These are phyloP conservation scores for Ustulina deusta DNA, from an alignment of 2,329 filamentous ascomycete species.

Conservation along the genomic window DNA sequence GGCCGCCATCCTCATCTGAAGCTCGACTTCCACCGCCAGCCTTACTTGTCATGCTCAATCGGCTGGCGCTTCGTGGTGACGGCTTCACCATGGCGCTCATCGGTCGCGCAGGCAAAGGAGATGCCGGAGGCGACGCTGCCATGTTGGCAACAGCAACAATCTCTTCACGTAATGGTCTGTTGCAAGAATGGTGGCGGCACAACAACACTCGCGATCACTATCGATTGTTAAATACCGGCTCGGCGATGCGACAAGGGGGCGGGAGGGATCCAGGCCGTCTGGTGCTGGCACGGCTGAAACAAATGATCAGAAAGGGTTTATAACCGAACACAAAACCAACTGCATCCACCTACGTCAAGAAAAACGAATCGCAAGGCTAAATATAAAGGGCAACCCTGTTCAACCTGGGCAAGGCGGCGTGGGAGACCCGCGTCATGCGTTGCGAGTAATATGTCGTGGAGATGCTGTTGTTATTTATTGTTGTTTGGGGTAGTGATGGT, in stretches of 20 bases:
- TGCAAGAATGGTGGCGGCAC: background rate
- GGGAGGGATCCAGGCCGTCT: slow-evolving; percentile 24
- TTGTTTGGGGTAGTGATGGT: slow-evolving; percentile 1
- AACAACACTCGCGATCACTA: slow-evolving; percentile 9
- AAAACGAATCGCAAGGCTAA: slow-evolving; percentile 22
- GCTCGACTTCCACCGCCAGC: slow-evolving; percentile 80
- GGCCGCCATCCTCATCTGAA: slow-evolving; percentile 85
- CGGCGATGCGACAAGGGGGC: slow-evolving; percentile 22
- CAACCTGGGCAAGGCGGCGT: slow-evolving; percentile 40
- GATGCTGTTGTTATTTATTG: slow-evolving; percentile 22
- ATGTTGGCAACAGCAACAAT: slow-evolving; percentile 57
- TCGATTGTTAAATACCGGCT: slow-evolving; percentile 11
- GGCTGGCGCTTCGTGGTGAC: slow-evolving; percentile 79
- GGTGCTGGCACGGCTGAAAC: slow-evolving; percentile 32
- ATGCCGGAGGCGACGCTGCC: slow-evolving; percentile 77
- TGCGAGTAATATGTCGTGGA: slow-evolving; percentile 30
- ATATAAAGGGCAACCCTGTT: slow-evolving; percentile 38
- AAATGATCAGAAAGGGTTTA: slow-evolving; percentile 28
- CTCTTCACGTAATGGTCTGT: slow-evolving; percentile 36
- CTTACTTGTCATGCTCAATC: slow-evolving; percentile 86
- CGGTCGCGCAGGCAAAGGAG: slow-evolving; percentile 72
- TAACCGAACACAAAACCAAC: slow-evolving; percentile 40
- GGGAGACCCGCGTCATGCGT: slow-evolving; percentile 46
- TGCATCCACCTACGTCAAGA: slow-evolving; percentile 30
- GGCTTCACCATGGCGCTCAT: slow-evolving; percentile 84